Evolutionary conservation across 2,329 filamentous ascomycete genomes (phyloP).

Genomic region (Lachnum nothofagi): DNA sequence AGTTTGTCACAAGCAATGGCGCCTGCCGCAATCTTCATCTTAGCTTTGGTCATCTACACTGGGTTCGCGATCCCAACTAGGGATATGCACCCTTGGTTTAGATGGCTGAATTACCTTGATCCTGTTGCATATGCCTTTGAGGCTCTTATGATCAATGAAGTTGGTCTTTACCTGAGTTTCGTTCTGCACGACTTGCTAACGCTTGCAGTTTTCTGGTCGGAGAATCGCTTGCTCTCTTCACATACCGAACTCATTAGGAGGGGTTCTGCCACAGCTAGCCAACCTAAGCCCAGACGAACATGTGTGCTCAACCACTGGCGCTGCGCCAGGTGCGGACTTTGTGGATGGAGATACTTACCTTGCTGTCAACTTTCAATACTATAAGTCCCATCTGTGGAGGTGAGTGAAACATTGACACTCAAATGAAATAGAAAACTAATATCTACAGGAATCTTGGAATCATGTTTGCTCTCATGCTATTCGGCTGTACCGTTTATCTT

Average conservation of each 20-base stretch:
- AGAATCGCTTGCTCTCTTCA: constrained; percentile 22
- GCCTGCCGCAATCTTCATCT: constrained; percentile 48
- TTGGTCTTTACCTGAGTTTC: background rate
- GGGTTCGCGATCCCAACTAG: constrained; percentile 40
- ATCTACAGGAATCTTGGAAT: constrained; percentile 59
- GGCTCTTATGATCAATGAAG: constrained; percentile 73
- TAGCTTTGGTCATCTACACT: constrained; percentile 30
- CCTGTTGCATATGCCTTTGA: constrained; percentile 73
- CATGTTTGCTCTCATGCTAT: constrained; percentile 58
- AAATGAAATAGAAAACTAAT: background rate
- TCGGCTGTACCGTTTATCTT: constrained; percentile 59
- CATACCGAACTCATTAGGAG: background rate
- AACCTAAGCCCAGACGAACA: constrained; percentile 13
- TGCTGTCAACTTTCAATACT: constrained; percentile 51
- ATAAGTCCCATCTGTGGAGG: constrained; percentile 57
- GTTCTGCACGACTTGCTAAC: background rate
- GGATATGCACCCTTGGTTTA: constrained; percentile 72
- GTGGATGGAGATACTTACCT: constrained; percentile 58
- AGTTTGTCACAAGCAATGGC: constrained; percentile 62
- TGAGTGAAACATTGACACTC: background rate
- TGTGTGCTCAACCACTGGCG: constrained; percentile 57
- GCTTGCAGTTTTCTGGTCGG: constrained; percentile 42
- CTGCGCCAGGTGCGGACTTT: constrained; percentile 44
- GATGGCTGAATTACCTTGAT: constrained; percentile 68
- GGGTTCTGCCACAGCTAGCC: constrained; percentile 5